Conservation (phyloP, 768 basidiomycete genomes). For the Podaxis sp. region DNA sequence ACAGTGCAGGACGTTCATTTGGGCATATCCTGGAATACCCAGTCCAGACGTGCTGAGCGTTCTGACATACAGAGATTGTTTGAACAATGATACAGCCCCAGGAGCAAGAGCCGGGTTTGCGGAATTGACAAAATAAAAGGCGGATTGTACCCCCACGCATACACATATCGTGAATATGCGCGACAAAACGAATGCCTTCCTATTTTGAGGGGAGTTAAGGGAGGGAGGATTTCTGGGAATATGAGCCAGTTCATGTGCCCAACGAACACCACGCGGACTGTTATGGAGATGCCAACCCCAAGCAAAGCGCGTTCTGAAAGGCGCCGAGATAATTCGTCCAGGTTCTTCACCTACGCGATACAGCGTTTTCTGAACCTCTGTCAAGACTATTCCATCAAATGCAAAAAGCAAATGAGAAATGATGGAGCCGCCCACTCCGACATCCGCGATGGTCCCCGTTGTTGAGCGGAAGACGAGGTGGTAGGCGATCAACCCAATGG, state of each 20-base stretch:
- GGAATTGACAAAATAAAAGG: neutral
- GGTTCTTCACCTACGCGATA: slow-evolving; percentile 18
- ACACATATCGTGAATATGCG: neutral
- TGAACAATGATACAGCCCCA: slow-evolving; percentile 3
- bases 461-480: slow-evolving; percentile 28
- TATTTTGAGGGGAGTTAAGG: slow-evolving; percentile 16
- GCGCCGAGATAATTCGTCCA: slow-evolving; percentile 17
- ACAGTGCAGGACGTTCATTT: slow-evolving; percentile 2
- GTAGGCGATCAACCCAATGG: slow-evolving; percentile 21
- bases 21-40: slow-evolving; percentile 5
- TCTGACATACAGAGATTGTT: slow-evolving; percentile 10
- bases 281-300: slow-evolving; percentile 32
- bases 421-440: slow-evolving; percentile 25
- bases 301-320: slow-evolving; percentile 22
- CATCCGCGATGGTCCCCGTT: slow-evolving; percentile 26
- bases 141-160: neutral
- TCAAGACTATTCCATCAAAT: slow-evolving; percentile 29
- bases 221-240: slow-evolving; percentile 22
- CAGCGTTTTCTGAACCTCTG: slow-evolving; percentile 22
- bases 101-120: slow-evolving; percentile 10
- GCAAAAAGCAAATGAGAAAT: slow-evolving; percentile 25
- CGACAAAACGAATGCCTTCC: slow-evolving; percentile 6
- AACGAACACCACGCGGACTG: slow-evolving; percentile 35
- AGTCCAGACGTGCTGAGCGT: neutral
- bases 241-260: slow-evolving; percentile 29